These are phyloP conservation scores for Gentiana straminea DNA, from an alignment of 257 asterid genomes.

Conservation along the genomic window DNA sequence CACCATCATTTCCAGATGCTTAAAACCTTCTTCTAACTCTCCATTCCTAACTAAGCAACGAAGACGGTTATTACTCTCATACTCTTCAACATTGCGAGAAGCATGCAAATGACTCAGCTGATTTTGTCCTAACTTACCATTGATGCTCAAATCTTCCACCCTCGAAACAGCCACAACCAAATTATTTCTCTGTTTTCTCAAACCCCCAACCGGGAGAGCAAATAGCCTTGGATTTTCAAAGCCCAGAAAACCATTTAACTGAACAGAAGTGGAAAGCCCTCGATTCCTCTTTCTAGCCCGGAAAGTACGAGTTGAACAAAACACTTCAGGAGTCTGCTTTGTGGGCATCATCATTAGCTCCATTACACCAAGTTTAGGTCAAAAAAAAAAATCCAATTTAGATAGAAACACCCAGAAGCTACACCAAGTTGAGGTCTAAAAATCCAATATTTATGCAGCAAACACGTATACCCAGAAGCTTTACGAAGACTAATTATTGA, in stretches of 20 bases:
- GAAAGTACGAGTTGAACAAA: slow-evolving; percentile 27
- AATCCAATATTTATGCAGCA: too few relatives aligned
- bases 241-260: slow-evolving; percentile 9
- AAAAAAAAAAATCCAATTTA: background rate
- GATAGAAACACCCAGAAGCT: background rate
- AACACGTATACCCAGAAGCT: too few relatives aligned
- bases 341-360: slow-evolving; percentile 49
- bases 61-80: slow-evolving; percentile 56
- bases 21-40: slow-evolving; percentile 59
- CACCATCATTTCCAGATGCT: slow-evolving; percentile 63
- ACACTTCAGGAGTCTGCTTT: slow-evolving; percentile 37
- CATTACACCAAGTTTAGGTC: slow-evolving; percentile 1
- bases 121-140: slow-evolving; percentile 36
- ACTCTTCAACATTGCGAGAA: slow-evolving; percentile 43
- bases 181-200: slow-evolving; percentile 19
- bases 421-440: background rate
- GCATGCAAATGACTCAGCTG: slow-evolving; percentile 5
- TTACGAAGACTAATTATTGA: too few relatives aligned
- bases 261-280: slow-evolving; percentile 10
- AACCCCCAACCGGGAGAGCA: slow-evolving; percentile 4
- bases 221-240: slow-evolving; percentile 6
- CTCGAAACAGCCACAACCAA: slow-evolving; percentile 40
- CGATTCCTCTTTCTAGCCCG: slow-evolving; percentile 14
- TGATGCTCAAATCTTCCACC: slow-evolving; percentile 26
- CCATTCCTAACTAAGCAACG: slow-evolving; percentile 61